A percentile compares a stretch with the other conserved stretches of the same genome.
Evolutionary conservation across 2,329 filamentous ascomycete species (phyloP).

Genomic region (Acephala macrosclerotiorum): DNA sequence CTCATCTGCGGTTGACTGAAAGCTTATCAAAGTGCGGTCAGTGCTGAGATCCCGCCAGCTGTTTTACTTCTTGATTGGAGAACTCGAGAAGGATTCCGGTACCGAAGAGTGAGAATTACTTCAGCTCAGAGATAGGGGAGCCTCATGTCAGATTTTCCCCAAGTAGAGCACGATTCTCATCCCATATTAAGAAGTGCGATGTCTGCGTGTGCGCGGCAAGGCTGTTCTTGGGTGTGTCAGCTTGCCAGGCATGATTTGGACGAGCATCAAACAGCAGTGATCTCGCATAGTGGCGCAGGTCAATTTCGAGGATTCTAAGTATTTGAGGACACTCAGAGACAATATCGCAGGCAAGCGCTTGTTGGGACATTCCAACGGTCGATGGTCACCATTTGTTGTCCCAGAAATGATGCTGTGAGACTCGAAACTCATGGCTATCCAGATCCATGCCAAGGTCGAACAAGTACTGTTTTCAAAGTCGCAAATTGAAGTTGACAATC

Average conservation of each 20-base stretch:
- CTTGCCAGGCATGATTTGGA: background rate
- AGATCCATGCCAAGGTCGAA: too few species aligned
- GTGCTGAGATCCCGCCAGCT: background rate
- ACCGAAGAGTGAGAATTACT: constrained; percentile 1
- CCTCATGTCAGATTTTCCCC: constrained; percentile 7
- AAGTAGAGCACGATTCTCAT: background rate
- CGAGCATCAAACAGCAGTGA: background rate
- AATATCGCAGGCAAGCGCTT: too few species aligned
- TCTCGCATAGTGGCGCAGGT: background rate
- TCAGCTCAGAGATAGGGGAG: constrained; percentile 8
- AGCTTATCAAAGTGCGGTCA: background rate
- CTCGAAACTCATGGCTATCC: too few species aligned
- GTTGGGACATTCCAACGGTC: too few species aligned
- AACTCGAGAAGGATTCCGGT: constrained; percentile 2
- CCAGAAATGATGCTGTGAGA: too few species aligned
- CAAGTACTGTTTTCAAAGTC: too few species aligned
- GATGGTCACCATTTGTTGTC: too few species aligned
- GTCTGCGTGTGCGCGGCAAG: background rate
- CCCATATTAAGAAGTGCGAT: background rate
- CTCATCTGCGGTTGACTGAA: background rate
- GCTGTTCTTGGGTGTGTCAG: background rate
- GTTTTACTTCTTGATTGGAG: background rate
- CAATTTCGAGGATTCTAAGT: too few species aligned
- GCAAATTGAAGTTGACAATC: too few species aligned
- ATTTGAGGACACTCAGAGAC: too few species aligned